These are phyloP conservation scores for Elsinoe arachidis DNA, from an alignment of 2,329 filamentous ascomycete genomes.

Conservation along the genomic window DNA sequence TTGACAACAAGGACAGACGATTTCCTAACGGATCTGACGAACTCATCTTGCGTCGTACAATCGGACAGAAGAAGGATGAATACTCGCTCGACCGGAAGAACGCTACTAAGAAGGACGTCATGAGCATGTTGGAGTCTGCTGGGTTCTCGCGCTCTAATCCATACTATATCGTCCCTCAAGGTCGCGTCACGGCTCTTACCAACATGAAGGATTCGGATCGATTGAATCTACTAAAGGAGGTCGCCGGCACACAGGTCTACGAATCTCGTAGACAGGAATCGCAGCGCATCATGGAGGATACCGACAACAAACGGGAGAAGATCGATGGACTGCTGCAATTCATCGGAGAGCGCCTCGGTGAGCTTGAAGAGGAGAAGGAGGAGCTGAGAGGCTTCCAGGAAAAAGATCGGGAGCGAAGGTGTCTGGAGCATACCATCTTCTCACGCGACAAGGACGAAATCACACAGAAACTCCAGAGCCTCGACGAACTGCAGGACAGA, in stretches of 20 bases:
- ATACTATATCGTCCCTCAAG: conserved; percentile 98
- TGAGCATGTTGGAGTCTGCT: conserved; percentile 89
- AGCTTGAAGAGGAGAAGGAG: conserved; percentile 95
- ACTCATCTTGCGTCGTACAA: conserved; percentile 82
- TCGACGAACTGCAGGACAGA: conserved; percentile 72
- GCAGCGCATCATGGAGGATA: conserved; percentile 93
- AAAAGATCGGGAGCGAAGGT: conserved; percentile 84
- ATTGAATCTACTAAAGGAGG: conserved; percentile 84
- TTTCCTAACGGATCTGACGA: conserved; percentile 91
- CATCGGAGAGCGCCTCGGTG: conserved; percentile 79
- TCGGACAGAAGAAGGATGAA: conserved; percentile 96
- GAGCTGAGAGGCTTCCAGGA: conserved; percentile 90
- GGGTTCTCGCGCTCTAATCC: conserved; percentile 96
- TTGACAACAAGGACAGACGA: conserved; percentile 93
- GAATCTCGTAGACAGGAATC: conserved; percentile 86
- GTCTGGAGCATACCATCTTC: conserved; percentile 90
- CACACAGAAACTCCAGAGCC: conserved; percentile 64
- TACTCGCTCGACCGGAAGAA: conserved; percentile 97
- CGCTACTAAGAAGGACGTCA: conserved; percentile 85
- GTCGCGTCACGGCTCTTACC: conserved; percentile 86
- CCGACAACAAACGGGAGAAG: conserved; percentile 86
- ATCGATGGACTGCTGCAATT: conserved; percentile 88
- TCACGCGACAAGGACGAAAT: conserved; percentile 79
- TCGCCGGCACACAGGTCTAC: conserved; percentile 96
- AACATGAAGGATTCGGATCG: conserved; percentile 98